Evolutionary conservation across 2,329 filamentous ascomycete genomes (phyloP).

Genomic region (Plectosphaerella sp.): DNA sequence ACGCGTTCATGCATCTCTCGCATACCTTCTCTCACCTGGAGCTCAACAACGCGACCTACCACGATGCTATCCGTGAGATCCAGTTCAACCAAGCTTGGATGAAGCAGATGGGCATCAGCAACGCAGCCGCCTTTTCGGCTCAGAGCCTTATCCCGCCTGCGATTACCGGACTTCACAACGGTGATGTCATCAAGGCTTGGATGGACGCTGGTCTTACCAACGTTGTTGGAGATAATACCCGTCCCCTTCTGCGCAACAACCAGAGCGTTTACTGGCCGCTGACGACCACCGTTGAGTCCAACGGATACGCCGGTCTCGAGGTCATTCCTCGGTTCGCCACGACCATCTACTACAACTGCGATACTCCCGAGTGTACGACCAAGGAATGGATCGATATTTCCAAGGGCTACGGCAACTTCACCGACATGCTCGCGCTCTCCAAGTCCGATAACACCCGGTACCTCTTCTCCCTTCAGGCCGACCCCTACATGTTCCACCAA

Average conservation of each 20-base stretch:
- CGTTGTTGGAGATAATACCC: constrained; percentile 60
- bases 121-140: constrained; percentile 41
- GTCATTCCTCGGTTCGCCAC: constrained; percentile 58
- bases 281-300: constrained; percentile 41
- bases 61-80: constrained; percentile 52
- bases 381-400: constrained; percentile 59
- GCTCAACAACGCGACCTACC: constrained; percentile 56
- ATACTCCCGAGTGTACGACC: constrained; percentile 50
- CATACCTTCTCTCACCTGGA: constrained; percentile 59
- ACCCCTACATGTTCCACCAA: constrained; percentile 60
- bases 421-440: constrained; percentile 44
- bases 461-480: constrained; percentile 50
- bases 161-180: constrained; percentile 61
- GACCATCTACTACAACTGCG: constrained; percentile 62
- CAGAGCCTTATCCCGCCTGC: constrained; percentile 57
- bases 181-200: constrained; percentile 57
- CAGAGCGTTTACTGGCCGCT: constrained; percentile 49
- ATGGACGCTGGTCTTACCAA: constrained; percentile 52
- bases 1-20: constrained; percentile 54
- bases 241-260: constrained; percentile 46
- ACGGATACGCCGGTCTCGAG: constrained; percentile 51
- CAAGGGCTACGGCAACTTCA: constrained; percentile 46
- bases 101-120: constrained; percentile 43
- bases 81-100: constrained; percentile 58
- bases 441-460: constrained; percentile 50